A percentile compares a stretch with the other conserved stretches of the same genome.
phyloP scores from a whole-genome alignment of 805 yeast species.

The Wickerhamomyces subpelliculosus region DNA sequence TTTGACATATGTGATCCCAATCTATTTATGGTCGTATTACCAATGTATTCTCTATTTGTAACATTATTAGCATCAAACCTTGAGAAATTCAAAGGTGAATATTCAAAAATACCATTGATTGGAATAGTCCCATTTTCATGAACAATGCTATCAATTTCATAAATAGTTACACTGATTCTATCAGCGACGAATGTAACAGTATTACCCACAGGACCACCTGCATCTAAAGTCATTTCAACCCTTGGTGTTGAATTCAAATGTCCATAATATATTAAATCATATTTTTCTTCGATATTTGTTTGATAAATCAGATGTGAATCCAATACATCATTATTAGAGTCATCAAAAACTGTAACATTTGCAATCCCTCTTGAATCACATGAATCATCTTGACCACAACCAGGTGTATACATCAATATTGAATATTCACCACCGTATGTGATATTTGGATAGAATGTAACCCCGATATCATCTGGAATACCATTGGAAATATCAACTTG shows the following conservation, averaged over 20 bases:
- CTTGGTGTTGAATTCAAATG: conserved; percentile 44
- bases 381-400: conserved; percentile 62
- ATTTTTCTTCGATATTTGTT: conserved; percentile 72
- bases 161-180: conserved; percentile 44
- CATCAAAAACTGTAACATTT: conserved; percentile 59
- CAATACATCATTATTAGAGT: conserved; percentile 29
- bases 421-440: conserved; percentile 70
- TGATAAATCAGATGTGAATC: conserved; percentile 54
- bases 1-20: conserved; percentile 27
- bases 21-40: conserved; percentile 38
- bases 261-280: conserved; percentile 73
- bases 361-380: conserved; percentile 71
- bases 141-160: conserved; percentile 34
- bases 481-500: conserved; percentile 26
- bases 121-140: conserved; percentile 29
- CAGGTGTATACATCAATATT: conserved; percentile 76
- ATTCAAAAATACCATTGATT: conserved; percentile 80
- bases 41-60: conserved; percentile 25
- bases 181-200: conserved; percentile 64
- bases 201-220: conserved; percentile 24
- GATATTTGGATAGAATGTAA: conserved; percentile 60
- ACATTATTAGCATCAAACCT: conserved; percentile 21
- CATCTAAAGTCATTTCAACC: conserved; percentile 34
- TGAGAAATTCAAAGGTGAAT: conserved; percentile 62
- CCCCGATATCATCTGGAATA: conserved; percentile 26